Evolutionary conservation across 495 filamentous ascomycete genomes (phyloP).

Genomic region (Podospora tetraspora): DNA sequence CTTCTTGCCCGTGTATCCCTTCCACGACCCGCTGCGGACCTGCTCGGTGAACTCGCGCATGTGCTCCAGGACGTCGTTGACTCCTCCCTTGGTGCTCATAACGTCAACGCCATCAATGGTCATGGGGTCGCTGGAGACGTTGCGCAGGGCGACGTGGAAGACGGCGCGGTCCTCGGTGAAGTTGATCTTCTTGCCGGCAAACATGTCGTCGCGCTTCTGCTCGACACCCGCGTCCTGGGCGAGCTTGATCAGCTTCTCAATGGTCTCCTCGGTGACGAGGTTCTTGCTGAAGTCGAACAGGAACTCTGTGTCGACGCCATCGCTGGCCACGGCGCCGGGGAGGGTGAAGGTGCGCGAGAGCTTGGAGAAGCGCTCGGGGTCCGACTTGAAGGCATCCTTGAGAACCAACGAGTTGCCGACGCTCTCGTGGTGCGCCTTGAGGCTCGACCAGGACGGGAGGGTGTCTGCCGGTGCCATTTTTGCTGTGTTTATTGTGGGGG

Average conservation of each 20-base stretch:
- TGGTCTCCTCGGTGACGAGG: slow-evolving; percentile 87
- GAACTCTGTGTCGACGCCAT: slow-evolving; percentile 55
- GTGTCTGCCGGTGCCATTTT: slow-evolving; percentile 67
- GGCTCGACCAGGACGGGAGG: slow-evolving; percentile 76
- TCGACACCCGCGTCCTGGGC: slow-evolving; percentile 87
- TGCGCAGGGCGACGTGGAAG: slow-evolving; percentile 90
- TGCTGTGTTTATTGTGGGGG: neutral
- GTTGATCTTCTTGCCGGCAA: slow-evolving; percentile 96
- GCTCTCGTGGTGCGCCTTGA: slow-evolving; percentile 79
- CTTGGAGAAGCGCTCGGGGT: slow-evolving; percentile 84
- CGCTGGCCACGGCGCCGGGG: slow-evolving; percentile 57
- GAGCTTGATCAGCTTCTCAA: slow-evolving; percentile 78
- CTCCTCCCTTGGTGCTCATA: slow-evolving; percentile 65
- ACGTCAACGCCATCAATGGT: slow-evolving; percentile 92
- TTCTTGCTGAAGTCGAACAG: slow-evolving; percentile 99
- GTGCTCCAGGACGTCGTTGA: slow-evolving; percentile 86
- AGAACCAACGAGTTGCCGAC: slow-evolving; percentile 84
- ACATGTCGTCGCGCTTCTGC: slow-evolving; percentile 94
- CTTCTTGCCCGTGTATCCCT: slow-evolving; percentile 96
- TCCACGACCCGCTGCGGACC: slow-evolving; percentile 93
- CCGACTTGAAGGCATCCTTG: slow-evolving; percentile 86
- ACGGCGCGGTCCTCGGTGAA: slow-evolving; percentile 96
- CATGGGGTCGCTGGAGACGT: slow-evolving; percentile 79
- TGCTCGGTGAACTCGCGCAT: slow-evolving; percentile 97
- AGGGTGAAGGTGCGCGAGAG: slow-evolving; percentile 82